Evolutionary conservation across 176 grass and related monocot genomes (phyloP).

Genomic region (Oryza brachyantha): DNA sequence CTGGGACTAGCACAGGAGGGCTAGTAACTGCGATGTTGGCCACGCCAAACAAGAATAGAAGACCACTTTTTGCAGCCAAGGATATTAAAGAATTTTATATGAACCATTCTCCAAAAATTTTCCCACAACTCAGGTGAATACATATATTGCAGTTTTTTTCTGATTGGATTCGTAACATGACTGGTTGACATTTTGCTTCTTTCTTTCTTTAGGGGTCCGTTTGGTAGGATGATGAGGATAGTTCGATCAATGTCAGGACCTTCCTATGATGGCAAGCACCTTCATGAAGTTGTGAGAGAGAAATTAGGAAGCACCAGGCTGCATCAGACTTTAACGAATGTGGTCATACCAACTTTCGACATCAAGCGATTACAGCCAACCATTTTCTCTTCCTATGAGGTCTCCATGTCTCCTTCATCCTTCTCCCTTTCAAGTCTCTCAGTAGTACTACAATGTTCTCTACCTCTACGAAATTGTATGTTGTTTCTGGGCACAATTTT

Average conservation of each 20-base stretch:
- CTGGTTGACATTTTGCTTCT: conserved; percentile 3
- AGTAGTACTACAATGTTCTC: too few relatives aligned
- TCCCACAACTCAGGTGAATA: conserved; percentile 64
- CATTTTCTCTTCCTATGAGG: conserved; percentile 83
- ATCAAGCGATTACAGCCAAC: conserved; percentile 75
- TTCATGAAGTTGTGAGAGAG: conserved; percentile 70
- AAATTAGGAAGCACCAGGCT: conserved; percentile 59
- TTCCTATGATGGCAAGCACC: conserved; percentile 77
- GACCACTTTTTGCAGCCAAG: conserved; percentile 74
- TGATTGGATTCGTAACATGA: conserved; percentile 15
- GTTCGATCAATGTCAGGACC: conserved; percentile 60
- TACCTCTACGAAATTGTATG: too few relatives aligned
- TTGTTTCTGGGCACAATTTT: background rate
- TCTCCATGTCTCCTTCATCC: background rate
- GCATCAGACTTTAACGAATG: conserved; percentile 71
- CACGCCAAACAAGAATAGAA: conserved; percentile 52
- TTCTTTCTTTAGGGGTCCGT: conserved; percentile 51
- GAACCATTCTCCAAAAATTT: conserved; percentile 63
- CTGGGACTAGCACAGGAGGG: conserved; percentile 87
- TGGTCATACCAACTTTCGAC: conserved; percentile 85
- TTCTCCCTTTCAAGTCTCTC: background rate
- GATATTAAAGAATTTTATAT: conserved; percentile 79
- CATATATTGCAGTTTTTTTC: conserved; percentile 3
- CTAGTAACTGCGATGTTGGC: conserved; percentile 74
- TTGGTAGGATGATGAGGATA: conserved; percentile 54